Evolutionary conservation across 768 basidiomycete species (phyloP), one percentile per base, ranked within the genome.

Genomic region (Mycena filopes): DNA sequence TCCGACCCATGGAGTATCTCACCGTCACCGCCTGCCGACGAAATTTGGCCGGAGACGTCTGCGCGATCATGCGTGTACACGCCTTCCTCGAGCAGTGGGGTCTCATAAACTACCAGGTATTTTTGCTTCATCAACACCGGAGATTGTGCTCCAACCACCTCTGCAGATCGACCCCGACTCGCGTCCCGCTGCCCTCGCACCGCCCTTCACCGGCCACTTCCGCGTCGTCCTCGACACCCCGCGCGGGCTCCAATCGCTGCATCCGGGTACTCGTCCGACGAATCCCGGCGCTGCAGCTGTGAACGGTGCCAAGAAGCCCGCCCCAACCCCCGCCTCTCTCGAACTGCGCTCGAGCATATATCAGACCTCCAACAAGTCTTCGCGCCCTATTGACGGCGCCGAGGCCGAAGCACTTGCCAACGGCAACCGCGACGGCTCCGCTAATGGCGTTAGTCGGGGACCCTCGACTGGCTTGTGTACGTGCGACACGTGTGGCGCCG

Each of bases 81-180:
- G 96, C 96, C 4, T 99, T 99, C 77, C 83, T 99, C 33, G 98
- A 99, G 76, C 98, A 99, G 73, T 99, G 98, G 98, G 98, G 98
- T 0, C 83, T 99, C 63, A 90, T 99, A 74, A 99, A 99, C 81
- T 99, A 99, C 77, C 98, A 99, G 85, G 97, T 96, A 68, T 60
- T 87, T 73, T 29, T 50, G 36, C 9, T 13, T 31, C 46, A 25
- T 57, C 51, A 38, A n/a, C 61, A 43, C 43, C 21, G 46, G 41
- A 42, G 63, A 48, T 2, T n/a, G 2, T 6, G 15, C 68, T 31
- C 63, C 63, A 38, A 64, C 48, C n/a, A 43, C 40, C 38, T 40
- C 16, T 53, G 2, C 72, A 99, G 97, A 94, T 99, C 73, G 98
- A 99, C 80, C 96, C 97, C 33, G 97, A 98, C 74, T 91, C 95